Conservation (phyloP, 2,329 filamentous ascomycete genomes). For the Xylariaceae sp. region DNA sequence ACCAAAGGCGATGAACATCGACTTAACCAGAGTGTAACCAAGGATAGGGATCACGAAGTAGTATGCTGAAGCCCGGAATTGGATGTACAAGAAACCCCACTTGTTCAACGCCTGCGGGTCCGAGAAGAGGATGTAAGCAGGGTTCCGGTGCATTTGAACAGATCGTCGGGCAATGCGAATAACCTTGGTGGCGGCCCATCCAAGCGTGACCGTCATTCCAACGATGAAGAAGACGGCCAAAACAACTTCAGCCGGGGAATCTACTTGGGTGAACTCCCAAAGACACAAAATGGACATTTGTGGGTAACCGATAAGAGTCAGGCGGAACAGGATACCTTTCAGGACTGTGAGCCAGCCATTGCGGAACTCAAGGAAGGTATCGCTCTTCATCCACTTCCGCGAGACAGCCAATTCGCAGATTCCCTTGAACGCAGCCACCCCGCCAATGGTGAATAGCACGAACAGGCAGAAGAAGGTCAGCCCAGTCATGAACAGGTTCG, state of each 20-base stretch:
- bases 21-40: conserved; percentile 69
- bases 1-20: conserved; percentile 74
- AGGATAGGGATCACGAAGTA: conserved; percentile 79
- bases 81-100: conserved; percentile 88
- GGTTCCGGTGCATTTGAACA: conserved; percentile 82
- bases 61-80: conserved; percentile 83
- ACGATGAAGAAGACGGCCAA: conserved; percentile 77
- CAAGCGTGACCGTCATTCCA: conserved; percentile 67
- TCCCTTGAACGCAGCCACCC: conserved; percentile 70
- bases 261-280: conserved; percentile 76
- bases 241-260: conserved; percentile 75
- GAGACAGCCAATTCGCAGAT: conserved; percentile 68
- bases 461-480: conserved; percentile 79
- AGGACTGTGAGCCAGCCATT: conserved; percentile 82
- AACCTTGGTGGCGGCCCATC: conserved; percentile 78
- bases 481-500: conserved; percentile 82
- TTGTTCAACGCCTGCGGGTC: conserved; percentile 82
- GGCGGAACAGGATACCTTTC: conserved; percentile 80
- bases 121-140: conserved; percentile 85
- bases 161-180: conserved; percentile 77
- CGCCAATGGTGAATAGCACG: conserved; percentile 63
- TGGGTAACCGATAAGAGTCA: conserved; percentile 78
- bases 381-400: conserved; percentile 68
- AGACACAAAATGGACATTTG: conserved; percentile 80
- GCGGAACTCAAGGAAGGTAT: conserved; percentile 82